Base-by-base conservation (phyloP, 164 flowering plant species). In the Cinnamomum micranthum region DNA sequence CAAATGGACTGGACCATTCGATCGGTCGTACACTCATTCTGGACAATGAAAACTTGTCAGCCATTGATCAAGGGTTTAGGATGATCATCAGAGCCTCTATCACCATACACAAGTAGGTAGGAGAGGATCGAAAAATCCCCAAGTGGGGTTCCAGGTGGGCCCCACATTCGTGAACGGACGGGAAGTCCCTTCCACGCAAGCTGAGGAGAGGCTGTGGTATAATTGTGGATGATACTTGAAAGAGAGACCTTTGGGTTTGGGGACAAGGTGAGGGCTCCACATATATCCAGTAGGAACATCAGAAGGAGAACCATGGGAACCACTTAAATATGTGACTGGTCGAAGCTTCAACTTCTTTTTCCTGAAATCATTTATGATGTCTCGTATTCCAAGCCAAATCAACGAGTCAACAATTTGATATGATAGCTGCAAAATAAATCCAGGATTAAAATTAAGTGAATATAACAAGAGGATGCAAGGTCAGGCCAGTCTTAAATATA, bases 181-280 rank as follows among this genome's bases (percentile, higher is more conserved):
- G 11, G 47, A 41, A 41, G 47, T 41, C 47, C 47, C 47, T 7
- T 41, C 47, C 47, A 6, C 11, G 47, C 47, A 41, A 41, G 47
- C 47, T 41, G 2, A 41, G 11, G 10, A 41, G 11, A 1, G 47
- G 10, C 47, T 6, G 47, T 9, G 47, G 11, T 41, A 41, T 9
- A 41, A 41, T 41, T 3, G 47, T 41, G 35, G 62, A 55, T 55
- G 60, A n/a, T 64, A 47, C 5, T 25, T 75, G 63, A 71, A 67
- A 67, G 31, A 55, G 77, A 50, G 20, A 96, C 99, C 99, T 96
- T 94, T 96, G 80, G 99, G 99, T 85, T 96, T 96, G 69, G 98
- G 98, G 81, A 94, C 99, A 85, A 96, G 99, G 69, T 94, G 97
- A 68, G 99, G 98, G 77, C 98, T 94, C 99, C 99, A 96, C 65